Conservation (phyloP, 441 rosid species). For the Populus tomentosa region DNA sequence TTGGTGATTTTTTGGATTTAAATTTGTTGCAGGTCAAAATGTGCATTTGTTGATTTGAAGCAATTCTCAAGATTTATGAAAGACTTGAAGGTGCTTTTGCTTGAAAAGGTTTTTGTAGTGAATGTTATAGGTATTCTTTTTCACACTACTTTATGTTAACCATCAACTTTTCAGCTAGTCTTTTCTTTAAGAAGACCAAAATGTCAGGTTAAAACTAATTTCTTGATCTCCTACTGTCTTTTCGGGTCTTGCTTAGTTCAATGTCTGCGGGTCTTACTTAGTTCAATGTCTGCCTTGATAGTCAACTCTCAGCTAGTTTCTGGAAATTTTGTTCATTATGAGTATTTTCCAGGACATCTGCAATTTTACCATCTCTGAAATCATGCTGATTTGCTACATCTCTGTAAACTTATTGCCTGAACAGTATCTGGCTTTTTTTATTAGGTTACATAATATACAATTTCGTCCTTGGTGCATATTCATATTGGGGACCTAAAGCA, state of each 20-base stretch:
- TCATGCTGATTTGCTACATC: not conserved
- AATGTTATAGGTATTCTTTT: slow-evolving; percentile 67
- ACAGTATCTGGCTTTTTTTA: slow-evolving; percentile 17
- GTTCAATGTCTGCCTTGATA: not conserved
- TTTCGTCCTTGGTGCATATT: slow-evolving; percentile 21
- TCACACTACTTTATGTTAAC: not conserved
- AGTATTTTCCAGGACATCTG: not conserved
- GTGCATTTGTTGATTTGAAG: slow-evolving; percentile 21
- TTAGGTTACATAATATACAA: slow-evolving; percentile 81
- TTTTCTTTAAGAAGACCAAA: not conserved
- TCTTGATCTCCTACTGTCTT: not conserved
- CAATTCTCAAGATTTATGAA: slow-evolving; percentile 53
- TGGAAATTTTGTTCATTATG: not conserved
- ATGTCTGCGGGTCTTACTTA: not conserved
- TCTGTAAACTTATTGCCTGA: not conserved
- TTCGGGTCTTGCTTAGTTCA: too few species aligned
- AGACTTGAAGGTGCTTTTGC: slow-evolving; percentile 69
- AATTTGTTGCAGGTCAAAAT: slow-evolving; percentile 32
- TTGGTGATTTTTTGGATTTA: slow-evolving; percentile 5
- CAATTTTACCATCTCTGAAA: not conserved
- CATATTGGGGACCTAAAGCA: too few species aligned
- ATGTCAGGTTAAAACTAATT: not conserved
- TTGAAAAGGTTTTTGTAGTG: slow-evolving; percentile 64
- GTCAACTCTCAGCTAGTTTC: not conserved
- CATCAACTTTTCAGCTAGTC: not conserved